Percentiles rank a stretch among this genome's conserved stretches.
These are phyloP conservation scores for Aureoboletus auriporus DNA, from an alignment of 768 basidiomycete genomes.

Conservation along the genomic window DNA sequence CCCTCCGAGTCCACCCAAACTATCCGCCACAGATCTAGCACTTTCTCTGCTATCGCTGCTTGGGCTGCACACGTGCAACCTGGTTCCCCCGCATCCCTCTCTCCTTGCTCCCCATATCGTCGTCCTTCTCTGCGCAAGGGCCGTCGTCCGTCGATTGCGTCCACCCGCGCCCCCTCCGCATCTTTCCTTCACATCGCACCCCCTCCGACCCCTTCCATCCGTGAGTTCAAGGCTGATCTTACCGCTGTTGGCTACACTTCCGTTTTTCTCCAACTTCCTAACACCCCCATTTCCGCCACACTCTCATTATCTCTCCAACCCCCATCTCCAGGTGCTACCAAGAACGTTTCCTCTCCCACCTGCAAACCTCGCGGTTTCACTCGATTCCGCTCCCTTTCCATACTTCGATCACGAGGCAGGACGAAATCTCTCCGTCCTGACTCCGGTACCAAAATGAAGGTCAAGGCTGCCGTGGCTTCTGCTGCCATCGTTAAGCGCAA, in stretches of 20 bases:
- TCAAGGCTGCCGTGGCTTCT: conserved; percentile 14
- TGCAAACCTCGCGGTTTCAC: conserved; percentile 32
- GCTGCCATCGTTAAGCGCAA: conserved; percentile 44
- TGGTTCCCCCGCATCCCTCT: conserved; percentile 53
- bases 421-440: conserved; percentile 33
- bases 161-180: conserved; percentile 37
- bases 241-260: conserved; percentile 62
- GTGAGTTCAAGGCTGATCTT: conserved; percentile 51
- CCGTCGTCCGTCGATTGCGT: conserved; percentile 36
- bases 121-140: conserved; percentile 29
- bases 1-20: conserved; percentile 19
- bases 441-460: conserved; percentile 24
- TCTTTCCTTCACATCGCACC: conserved; percentile 44
- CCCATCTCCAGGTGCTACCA: background rate
- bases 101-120: conserved; percentile 38
- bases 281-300: conserved; percentile 37
- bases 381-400: conserved; percentile 50
- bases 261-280: conserved; percentile 57
- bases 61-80: conserved; percentile 70
- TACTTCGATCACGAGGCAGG: conserved; percentile 38
- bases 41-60: conserved; percentile 46
- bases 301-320: conserved; percentile 9
- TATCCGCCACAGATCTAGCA: conserved; percentile 37
- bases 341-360: conserved; percentile 15
- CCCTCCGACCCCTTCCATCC: conserved; percentile 42